A percentile compares a stretch with the other conserved stretches of the same genome.
phyloP scores from a whole-genome alignment of 768 basidiomycete genomes.

The Gautieria morchelliformis region DNA sequence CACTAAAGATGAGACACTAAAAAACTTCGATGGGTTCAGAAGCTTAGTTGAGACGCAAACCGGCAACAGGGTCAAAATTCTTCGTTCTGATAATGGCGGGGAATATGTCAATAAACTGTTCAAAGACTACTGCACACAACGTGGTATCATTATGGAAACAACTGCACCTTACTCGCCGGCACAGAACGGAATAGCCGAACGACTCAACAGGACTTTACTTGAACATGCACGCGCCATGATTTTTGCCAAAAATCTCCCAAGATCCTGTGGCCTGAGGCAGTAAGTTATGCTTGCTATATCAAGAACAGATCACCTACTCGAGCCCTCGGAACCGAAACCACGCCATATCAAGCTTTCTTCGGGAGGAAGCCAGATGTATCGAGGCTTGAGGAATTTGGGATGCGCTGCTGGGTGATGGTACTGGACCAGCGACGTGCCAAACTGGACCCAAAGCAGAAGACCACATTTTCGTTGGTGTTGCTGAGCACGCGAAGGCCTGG shows the following conservation, averaged over 20 bases:
- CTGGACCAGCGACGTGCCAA: too few species aligned
- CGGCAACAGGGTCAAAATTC: neutral
- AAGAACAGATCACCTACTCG: neutral
- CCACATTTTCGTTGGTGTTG: too few species aligned
- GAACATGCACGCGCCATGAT: neutral
- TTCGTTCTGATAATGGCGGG: neutral
- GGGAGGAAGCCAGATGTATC: conserved; percentile 14
- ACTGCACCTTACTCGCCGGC: conserved; percentile 28
- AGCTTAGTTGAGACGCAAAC: neutral
- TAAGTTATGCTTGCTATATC: neutral
- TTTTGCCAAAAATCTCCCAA: neutral
- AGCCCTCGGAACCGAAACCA: conserved; percentile 4
- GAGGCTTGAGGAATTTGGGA: too few species aligned
- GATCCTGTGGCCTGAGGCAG: neutral
- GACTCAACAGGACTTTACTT: neutral
- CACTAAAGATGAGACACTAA: neutral
- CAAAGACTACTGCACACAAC: conserved; percentile 12
- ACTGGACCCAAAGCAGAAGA: too few species aligned
- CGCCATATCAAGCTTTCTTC: conserved; percentile 16
- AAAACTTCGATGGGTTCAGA: neutral
- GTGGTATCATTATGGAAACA: conserved; percentile 23
- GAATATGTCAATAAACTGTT: conserved; percentile 14
- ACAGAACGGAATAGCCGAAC: conserved; percentile 24
- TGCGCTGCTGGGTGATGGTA: too few species aligned
- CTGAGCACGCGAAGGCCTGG: too few species aligned